phyloP scores from a whole-genome alignment of 2,329 filamentous ascomycete species.

The Colletotrichum somersetense region DNA sequence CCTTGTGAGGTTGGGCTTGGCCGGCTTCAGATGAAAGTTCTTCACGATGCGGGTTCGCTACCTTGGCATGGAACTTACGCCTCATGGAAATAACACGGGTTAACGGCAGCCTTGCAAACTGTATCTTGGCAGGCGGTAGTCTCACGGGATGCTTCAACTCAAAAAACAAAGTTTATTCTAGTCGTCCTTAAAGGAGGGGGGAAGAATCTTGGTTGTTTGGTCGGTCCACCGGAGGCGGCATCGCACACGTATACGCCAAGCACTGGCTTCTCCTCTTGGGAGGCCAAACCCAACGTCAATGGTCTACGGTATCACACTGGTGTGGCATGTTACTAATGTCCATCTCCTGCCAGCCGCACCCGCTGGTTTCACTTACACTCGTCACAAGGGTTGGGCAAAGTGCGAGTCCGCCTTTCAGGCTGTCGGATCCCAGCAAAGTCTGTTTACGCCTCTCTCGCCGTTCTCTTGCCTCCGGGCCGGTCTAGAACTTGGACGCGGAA shows the following conservation, averaged over 20 bases:
- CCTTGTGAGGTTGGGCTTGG: slow-evolving; percentile 9
- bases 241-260: not conserved
- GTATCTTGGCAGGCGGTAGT: not conserved
- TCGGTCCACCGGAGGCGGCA: slow-evolving; percentile 11
- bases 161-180: slow-evolving; percentile 4
- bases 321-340: slow-evolving; percentile 37
- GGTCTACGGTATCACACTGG: not conserved
- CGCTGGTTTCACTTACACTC: slow-evolving; percentile 18
- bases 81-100: not conserved
- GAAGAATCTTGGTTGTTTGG: not conserved
- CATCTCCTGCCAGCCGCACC: slow-evolving; percentile 27
- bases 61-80: not conserved
- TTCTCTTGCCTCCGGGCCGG: not conserved
- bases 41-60: not conserved
- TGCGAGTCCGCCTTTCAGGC: not conserved
- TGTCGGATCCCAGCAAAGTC: slow-evolving; percentile 27
- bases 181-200: not conserved
- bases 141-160: slow-evolving; percentile 2
- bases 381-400: slow-evolving; percentile 4
- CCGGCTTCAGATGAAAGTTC: not conserved
- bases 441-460: not conserved
- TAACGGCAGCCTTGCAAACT: not conserved
- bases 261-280: not conserved
- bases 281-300: slow-evolving; percentile 21
- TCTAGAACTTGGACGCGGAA: not conserved